Evolutionary conservation across 352 stramenopile species (phyloP), one percentile per base, ranked within the genome.

Genomic region (Phytophthora pisi): DNA sequence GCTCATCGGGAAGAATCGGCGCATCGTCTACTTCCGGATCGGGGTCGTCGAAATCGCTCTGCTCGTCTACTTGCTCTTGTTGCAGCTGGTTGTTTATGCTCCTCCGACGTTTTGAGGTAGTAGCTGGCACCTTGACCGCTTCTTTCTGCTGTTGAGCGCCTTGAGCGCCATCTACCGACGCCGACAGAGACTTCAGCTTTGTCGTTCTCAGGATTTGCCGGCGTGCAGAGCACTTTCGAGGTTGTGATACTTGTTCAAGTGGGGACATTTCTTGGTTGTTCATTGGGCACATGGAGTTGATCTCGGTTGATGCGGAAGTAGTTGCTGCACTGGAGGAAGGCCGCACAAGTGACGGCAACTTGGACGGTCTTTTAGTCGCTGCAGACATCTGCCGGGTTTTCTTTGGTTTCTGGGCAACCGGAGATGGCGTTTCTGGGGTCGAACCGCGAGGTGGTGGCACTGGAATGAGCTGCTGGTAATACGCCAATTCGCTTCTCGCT

Each of bases 11-110:
- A 0, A 84, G 16, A 15, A 75, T 18, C 2, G 83, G 83, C 9
- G 79, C 83, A 4, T 79, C 73, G 40, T 91, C 79, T 6, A 91
- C 58, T 42, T 89, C 81, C 5, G 83, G 79, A 23, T 91, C 82
- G 0, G 70, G 57, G 54, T 90, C 84, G 67, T 90, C 84, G 75
- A 90, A 91, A 55, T 89, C 78, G 42, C 62, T 68, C 36, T 90
- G 51, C 51, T 58, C 40, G 51, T 51, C 51, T 63, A 4, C 46
- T 43, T n/a, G 11, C 23, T 54, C 7, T 10, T 70, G 55, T 38
- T 38, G 31, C 10, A 43, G 36, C 45, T 60, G 59, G 13, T 59
- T 58, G 30, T 61, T 42, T 6, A 43, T 42, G 28, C 6, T 57
- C 8, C 31, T 50, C 31, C 31, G 62, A 30, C n/a, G 5, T 28